Evolutionary conservation across 805 yeast genomes (phyloP), one percentile per base, ranked within the genome.

Genomic region (Candida krabiensis): DNA sequence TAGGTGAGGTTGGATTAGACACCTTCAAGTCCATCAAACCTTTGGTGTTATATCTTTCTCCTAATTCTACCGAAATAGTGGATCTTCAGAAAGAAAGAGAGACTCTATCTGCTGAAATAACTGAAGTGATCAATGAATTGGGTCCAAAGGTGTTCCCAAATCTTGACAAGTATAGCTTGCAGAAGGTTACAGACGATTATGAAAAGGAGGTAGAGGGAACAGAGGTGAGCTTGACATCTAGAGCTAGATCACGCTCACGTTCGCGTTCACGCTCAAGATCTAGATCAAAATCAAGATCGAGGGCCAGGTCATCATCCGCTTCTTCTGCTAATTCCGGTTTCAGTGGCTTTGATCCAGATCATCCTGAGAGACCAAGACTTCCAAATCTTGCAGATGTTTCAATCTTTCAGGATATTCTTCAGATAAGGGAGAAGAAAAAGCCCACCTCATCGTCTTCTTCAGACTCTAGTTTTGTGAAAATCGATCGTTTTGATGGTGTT

Each of bases 1-100:
- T 86, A 35, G 98, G 99, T 26, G 99, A 91, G 59, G 86, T 83
- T 39, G 99, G 99, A 19, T 71, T 88, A 79, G 98, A 93, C 59
- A 77, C 86, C 33, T 76, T 86, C 60, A 88, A 89, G 57, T 85
- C 96, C 2, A 63, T 93, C 38, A 72, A 84, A 42, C 97, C 98
- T 1, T 67, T 93, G 33, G 76, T 77, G 44, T 56, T 83, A 9
- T 75, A 84, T 0, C 60, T 85, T 11, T 71, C 74, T 3, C 51
- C 60, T 4, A 67, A 75, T 4, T 83, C 86, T 7, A 66, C 68
- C 2, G 72, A 77, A 4, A 63, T 84, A 30, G 53, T 56, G 27
- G 73, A 79, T 43, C 66, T 93, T 44, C 79, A 84, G 50, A 63
- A 67, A 21, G 76, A 80, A 37, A 71, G 97, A 47, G 65, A 69